phyloP scores from a whole-genome alignment of 2,329 filamentous ascomycete species.

The Penicillium occitanis region DNA sequence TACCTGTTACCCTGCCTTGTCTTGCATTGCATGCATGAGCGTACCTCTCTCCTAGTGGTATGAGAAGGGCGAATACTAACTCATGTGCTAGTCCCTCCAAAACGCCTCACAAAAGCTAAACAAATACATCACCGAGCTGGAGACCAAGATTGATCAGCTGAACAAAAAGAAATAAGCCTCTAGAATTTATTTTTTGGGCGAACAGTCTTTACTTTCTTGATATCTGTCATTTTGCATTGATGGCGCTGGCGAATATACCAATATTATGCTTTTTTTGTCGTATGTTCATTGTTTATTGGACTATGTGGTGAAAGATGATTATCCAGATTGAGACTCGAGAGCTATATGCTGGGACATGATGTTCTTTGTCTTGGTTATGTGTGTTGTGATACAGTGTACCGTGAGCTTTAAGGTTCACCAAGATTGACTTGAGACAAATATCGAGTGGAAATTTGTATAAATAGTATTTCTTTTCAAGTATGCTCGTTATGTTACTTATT shows the following conservation, averaged over 20 bases:
- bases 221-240: slow-evolving; percentile 10
- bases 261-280: neutral
- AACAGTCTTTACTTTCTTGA: neutral
- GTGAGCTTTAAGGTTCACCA: neutral
- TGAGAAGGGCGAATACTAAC: neutral
- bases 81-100: slow-evolving; percentile 69
- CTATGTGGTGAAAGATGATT: neutral
- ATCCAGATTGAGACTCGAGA: neutral
- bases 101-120: slow-evolving; percentile 82
- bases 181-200: neutral
- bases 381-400: neutral
- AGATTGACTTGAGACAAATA: neutral
- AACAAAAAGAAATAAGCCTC: slow-evolving; percentile 63
- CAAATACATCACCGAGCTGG: slow-evolving; percentile 76
- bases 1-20: slow-evolving; percentile 29
- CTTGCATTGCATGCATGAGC: neutral
- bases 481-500: neutral
- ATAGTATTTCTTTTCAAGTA: neutral
- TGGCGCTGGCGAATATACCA: slow-evolving; percentile 4
- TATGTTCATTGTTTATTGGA: neutral
- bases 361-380: neutral
- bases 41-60: neutral
- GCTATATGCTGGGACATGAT: neutral
- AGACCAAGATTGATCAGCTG: slow-evolving; percentile 71
- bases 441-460: neutral